Base-by-base conservation (phyloP, 768 basidiomycete genomes). In the Lyophyllum atratum region DNA sequence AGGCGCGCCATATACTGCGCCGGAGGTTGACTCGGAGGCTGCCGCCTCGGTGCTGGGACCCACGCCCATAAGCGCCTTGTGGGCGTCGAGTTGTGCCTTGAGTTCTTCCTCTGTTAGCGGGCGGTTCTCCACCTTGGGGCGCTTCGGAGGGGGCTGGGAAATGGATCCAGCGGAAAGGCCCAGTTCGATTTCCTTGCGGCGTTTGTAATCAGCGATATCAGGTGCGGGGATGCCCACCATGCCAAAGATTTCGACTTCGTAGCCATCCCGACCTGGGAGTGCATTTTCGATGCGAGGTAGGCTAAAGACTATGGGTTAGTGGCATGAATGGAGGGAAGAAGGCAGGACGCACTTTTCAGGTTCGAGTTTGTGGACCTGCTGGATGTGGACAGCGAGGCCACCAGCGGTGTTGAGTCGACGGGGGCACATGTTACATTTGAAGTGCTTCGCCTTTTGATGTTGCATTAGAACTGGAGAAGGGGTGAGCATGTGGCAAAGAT, bases 361-460 rank as follows among this genome's bases (percentile, higher is more conserved):
- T 66, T 97, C 95, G n/a, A 97, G 86, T 71, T 99, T 99, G 74
- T 98, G 97, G 0, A 99, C 97, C 70, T 99, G 97, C 69, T 98
- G 95, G 52, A 96, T 92, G 69, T 99, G 97, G 3, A 98, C 97
- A 7, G 95, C 95, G 26, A 99, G 78, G 71, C 97, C 97, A 64
- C 97, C 97, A 3, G 97, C 97, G 2, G 96, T 98, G 68, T 99
- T 98, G 59, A 99, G 77, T 62, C 95, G 85, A 58, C 97, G 81
- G 19, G 97, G 96, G 70, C 96, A 98, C 82, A 96, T 86, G 58
- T 88, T 86, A 67, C 97, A 98, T 72, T 97, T 97, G 82, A 98
- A 99, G 70, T 98, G 96, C 73, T 99, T 99, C 12, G 97, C 96
- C 75, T 98, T 98, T 70, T 99, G 96, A 74, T 99, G 96, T 74